Evolutionary conservation across 345 rosid species (phyloP), one percentile per base, ranked within the genome.

Genomic region (Draba incana): DNA sequence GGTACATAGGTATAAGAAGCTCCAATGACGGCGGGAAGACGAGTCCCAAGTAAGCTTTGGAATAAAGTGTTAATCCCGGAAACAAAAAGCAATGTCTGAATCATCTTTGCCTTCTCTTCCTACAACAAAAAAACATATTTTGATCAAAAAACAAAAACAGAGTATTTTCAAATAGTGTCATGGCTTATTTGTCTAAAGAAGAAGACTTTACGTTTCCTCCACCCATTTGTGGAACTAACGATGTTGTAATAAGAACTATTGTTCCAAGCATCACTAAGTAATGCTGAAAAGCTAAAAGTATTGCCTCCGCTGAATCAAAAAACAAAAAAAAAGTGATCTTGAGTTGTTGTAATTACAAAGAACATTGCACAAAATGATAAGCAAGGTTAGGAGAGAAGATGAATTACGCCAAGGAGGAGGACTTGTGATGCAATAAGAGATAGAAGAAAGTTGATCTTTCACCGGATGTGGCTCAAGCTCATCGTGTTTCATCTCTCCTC

Each of bases 341-440:
- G 38, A 47, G 47, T 16, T 31, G 23, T 11, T 46, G 20, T 20
- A 15, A 31, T 1, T 24, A 38, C 11, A 39, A 14, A 50, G 38
- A 3, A 65, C 65, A 54, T 24, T 50, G 20, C 35, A 39, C 11
- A 37, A 23, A 20, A 42, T 31, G 54, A 60, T 41, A 5, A 44
- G 3, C 12, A 52, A 35, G 45, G 8, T 10, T 2, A 28, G 27
- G 24, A 9, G 43, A 14, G 50, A 44, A 25, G 20, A 54, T 14
- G 16, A 86, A 86, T 88, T 77, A 94, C 99, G 99, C 99, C 99
- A 94, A 68, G 99, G 97, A 78, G 99, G 99, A 66, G 97, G 99
- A 64, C 99, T 94, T 4, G 95, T 83, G 61, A 86, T 87, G 82
- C 99, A 94, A 71, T 82, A 94, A 52, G 97, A 79, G 68, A 91